Base-by-base conservation (phyloP, 2,329 filamentous ascomycete species). In the Camillea tinctor region DNA sequence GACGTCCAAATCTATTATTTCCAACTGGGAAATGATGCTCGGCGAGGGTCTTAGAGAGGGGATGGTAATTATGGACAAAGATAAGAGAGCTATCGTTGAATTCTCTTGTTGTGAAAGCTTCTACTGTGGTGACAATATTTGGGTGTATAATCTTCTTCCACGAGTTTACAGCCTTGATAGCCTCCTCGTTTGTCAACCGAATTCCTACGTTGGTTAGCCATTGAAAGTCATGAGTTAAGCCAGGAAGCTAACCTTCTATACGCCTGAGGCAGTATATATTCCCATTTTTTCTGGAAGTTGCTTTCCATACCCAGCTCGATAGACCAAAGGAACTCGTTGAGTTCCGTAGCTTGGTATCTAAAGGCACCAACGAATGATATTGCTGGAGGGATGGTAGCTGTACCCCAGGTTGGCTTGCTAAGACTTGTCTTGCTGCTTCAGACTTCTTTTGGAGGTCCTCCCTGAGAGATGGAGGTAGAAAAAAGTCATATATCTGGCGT, bases 21-120 rank as follows among this genome's bases (percentile, higher is more conserved):
- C 78, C 81, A 74, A 74, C 75, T 21, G 79, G 68, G 63, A 93
- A 87, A 70, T 97, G 91, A 68, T 91, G 86, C 71, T 98, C 94
- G 36, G 89, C 86, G 22, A 99, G 83, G 0, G 94, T 97, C 75
- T 95, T 96, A 2, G 94, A 92, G 20, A 95, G 82, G 1, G 95
- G 94, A 70, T 95, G 91, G 71, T 97, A 99, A 73, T 96, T 92
- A 63, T 92, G 95, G 22, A 96, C 93, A 70, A 99, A 90, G 54
- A 99, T 90, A 57, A 99, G 83, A 2, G 95, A 98, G 75, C 92
- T 96, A 74, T 98, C 95, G 58, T 92, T 92, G 74, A 99, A 99
- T 23, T 90, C 91, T 62, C 93, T 84, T 13, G 92, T 96, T 0
- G 95, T 99, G 71, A 99, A 99, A 0, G 92, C 92, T 75, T 97